Evolutionary conservation across 2,329 filamentous ascomycete genomes (phyloP).

Genomic region (Fusarium illudens): DNA sequence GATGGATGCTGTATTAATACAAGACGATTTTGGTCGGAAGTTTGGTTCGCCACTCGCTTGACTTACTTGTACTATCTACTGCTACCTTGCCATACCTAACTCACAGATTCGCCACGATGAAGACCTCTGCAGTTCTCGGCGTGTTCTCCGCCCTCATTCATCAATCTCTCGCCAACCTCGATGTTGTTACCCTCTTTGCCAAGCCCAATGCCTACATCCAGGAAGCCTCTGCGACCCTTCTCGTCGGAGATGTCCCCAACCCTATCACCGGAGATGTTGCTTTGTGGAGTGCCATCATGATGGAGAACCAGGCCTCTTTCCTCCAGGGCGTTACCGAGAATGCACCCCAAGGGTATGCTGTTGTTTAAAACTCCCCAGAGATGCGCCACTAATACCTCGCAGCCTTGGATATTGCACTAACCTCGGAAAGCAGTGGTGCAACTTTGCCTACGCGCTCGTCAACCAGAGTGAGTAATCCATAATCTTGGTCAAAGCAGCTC

Average conservation of each 20-base stretch:
- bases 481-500: not conserved
- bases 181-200: slow-evolving; percentile 5
- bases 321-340: slow-evolving; percentile 16
- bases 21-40: not conserved
- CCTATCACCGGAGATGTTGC: slow-evolving; percentile 17
- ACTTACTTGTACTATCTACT: not conserved
- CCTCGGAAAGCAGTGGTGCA: slow-evolving; percentile 18
- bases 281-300: slow-evolving; percentile 19
- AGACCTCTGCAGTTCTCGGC: not conserved
- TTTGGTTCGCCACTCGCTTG: too few species aligned
- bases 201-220: not conserved
- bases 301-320: slow-evolving; percentile 11
- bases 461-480: not conserved
- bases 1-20: not conserved
- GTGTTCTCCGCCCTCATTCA: not conserved
- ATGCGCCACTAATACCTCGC: not conserved
- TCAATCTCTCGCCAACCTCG: not conserved
- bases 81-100: too few species aligned
- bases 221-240: slow-evolving; percentile 14
- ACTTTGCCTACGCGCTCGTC: slow-evolving; percentile 19
- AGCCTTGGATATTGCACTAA: slow-evolving; percentile 9
- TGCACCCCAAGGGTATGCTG: slow-evolving; percentile 1
- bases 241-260: not conserved
- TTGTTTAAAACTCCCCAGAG: too few species aligned
- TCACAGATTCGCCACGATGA: not conserved